Base-by-base conservation (phyloP, 495 filamentous ascomycete species). In the Terfezia boudieri region DNA sequence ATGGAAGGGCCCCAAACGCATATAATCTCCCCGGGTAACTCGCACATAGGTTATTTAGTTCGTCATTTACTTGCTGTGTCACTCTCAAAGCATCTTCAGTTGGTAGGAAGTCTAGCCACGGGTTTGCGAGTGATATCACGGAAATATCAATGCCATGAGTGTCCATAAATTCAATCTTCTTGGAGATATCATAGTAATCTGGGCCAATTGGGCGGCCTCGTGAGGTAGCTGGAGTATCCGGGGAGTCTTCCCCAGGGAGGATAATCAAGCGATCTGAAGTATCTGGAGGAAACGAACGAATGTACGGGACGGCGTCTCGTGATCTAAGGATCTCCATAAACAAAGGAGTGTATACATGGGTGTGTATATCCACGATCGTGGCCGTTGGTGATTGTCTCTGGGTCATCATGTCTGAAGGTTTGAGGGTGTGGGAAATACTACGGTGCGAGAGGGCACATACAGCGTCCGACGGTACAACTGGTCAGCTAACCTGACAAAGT, bases 41-140 rank as follows among this genome's bases (percentile, higher is more conserved):
- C 37, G 64, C 59, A 67, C 88, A 94, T 59, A 82, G 76, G 10
- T 63, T 54, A 53, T 86, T 73, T 32, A 94, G 76, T 46, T 88
- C 83, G 58, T 82, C 69, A 67, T 94, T 96, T 66, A 93, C 77
- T 5, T 66, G 68, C 36, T 71, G 56, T 0, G 86, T 83, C 55
- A 77, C 75, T 46, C 68, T 63, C 11, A 73, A 74, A 2, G 83
- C 83, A 55, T 81, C 76, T 20, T 67, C 59, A 0, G 78, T 60
- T 0, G 75, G 69, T 0, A 94, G 70, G 64, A 94, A 94, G 66
- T 96, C 89, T 1, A 96, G 76, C 89, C 89, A 96, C 1, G 89
- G 89, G 65, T 96, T 96, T 22, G 89, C 89, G 48, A 94, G 81
- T 0, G 83, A 88, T 63, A 96, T 77, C 8, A 96, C 80, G 16